Evolutionary conservation across 176 grass and related monocot species (phyloP), one percentile per base, ranked within the genome.

Genomic region (Cenchrus fungigraminus): DNA sequence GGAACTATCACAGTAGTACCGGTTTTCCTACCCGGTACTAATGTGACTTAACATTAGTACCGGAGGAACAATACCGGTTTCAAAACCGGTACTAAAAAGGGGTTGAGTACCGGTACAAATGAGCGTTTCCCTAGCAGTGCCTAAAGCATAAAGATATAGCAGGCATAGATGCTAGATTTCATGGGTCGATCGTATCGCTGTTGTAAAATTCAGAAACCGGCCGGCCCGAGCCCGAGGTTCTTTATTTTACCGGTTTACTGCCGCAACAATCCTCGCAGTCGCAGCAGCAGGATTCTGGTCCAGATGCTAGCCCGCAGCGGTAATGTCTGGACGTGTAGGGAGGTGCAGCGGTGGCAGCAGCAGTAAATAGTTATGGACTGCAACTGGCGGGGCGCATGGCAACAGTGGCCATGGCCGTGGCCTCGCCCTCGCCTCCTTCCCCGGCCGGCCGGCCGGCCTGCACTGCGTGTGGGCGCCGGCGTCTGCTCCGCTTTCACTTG

Each of bases 401-500:
- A 85, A 78, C 83, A 86, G 83, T 86, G 52, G 58, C 28, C 58
- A 65, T 58, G 5, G 22, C 22, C 37, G 28, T 4, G 16, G 13
- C 13, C 4, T 3, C 52, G 1, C 9, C 34, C 78, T 17, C 29
- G 46, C 14, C 37, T 40, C 3, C 37, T 40, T 40, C 37, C 37
- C 13, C 37, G 49, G 3, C 22, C 71, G 5, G n/a, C 44, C 44
- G 44, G 43, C 43, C 44, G 44, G 3, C 20, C 40, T 53, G 31
- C 59, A 52, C 82, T 80, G 87, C 56, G 71, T 74, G 71, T 74
- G 76, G 14, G 83, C 9, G 83, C 73, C 67, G 89, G 89, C 89
- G 81, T 81, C 89, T 84, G 81, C 28, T 50, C 22, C 85, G 76
- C 76, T 80, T 80, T 80, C 81, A 80, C 80, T 84, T 84, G 81